Evolutionary conservation across 805 yeast species (phyloP), one percentile per base, ranked within the genome.

Genomic region (Candida anglica): DNA sequence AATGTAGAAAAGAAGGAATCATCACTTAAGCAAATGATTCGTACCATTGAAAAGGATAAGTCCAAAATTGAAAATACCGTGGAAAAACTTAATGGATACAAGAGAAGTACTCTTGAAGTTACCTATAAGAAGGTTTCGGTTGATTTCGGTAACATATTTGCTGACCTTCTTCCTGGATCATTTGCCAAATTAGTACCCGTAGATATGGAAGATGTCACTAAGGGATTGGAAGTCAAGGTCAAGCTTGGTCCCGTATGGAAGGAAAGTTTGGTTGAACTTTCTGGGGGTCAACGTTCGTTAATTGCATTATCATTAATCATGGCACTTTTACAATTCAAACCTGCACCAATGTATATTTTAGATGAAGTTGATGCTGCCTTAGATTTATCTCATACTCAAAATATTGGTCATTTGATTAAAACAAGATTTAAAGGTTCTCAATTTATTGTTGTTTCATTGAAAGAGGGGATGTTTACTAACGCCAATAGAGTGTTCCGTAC

Each of bases 341-440:
- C 99, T 4, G 98, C 99, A 1, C 98, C 98, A 6, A 86, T 93
- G 95, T 93, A 93, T 53, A 91, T 93, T 46, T 66, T 93, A 38
- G 98, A 93, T 61, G 98, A 93, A 63, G 97, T 93, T 24, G 98
- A 93, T 64, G 98, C 99, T 1, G 99, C 99, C 1, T 71, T 93
- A 44, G 99, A 93, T 69, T 73, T 91, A 43, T 86, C 94, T 39
- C 99, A 93, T 55, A 93, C 99, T 1, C 98, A 93, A 58, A 93
- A 93, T 51, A 93, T 93, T 50, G 99, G 99, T 3, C 96, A 87
- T 52, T 69, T 93, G 55, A 93, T 93, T 58, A 93, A 91, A 62
- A 91, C 97, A 0, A 69, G 96, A 46, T 93, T 93, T 63, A 84
- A 86, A 58, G 96, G 95, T 1, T 85, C 97, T 2, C 99, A 93